phyloP scores from a whole-genome alignment of 148 eudicot genomes.

The Nepenthes gracilis region DNA sequence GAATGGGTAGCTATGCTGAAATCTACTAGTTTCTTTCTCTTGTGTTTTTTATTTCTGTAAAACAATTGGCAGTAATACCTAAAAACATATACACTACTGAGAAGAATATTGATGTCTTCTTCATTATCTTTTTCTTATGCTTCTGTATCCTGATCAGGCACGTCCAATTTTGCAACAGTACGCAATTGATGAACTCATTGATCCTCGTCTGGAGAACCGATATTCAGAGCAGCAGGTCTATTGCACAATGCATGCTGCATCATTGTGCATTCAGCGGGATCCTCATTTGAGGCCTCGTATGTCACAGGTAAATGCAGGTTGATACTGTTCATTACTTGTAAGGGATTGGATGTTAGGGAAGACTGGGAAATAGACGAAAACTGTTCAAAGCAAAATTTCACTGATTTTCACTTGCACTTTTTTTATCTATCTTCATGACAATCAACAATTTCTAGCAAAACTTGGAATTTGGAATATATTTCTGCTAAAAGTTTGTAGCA shows the following conservation, averaged over 20 bases:
- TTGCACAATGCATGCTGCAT: constrained; percentile 84
- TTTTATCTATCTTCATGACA: too few species aligned
- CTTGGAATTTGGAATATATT: too few species aligned
- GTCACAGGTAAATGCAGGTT: constrained; percentile 56
- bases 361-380: too few species aligned
- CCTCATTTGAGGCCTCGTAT: constrained; percentile 86
- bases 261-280: constrained; percentile 70
- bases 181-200: constrained; percentile 59
- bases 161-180: constrained; percentile 63
- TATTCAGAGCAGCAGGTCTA: constrained; percentile 70
- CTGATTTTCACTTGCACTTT: too few species aligned
- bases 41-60: not conserved
- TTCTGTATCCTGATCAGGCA: constrained; percentile 30
- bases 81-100: too few species aligned
- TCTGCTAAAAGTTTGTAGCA: too few species aligned
- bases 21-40: not conserved
- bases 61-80: too few species aligned
- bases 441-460: too few species aligned
- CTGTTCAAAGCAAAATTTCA: too few species aligned
- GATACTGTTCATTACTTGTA: not conserved
- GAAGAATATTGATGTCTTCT: not conserved
- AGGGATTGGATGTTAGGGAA: too few species aligned
- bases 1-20: constrained; percentile 51
- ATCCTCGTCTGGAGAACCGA: constrained; percentile 49
- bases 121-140: not conserved